Base-by-base conservation (phyloP, 2,329 filamentous ascomycete genomes). In the Claviceps sp. region DNA sequence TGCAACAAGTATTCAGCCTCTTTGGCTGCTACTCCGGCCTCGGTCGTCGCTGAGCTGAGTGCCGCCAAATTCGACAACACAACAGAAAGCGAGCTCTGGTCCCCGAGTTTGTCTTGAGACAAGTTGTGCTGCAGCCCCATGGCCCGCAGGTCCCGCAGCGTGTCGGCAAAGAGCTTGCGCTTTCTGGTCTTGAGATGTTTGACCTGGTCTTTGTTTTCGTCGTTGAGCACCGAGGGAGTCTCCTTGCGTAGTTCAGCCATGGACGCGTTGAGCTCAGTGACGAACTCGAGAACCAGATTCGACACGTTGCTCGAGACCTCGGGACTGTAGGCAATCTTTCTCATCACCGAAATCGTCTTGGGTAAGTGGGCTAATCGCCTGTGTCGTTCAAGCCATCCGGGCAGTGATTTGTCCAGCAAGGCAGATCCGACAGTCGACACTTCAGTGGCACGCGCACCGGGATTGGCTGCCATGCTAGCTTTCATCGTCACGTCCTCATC, bases 151-250 rank as follows among this genome's bases (percentile, higher is more conserved):
- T 83, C 80, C 61, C 87, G 90, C 56, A 98, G 71, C 0, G 87
- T 90, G 59, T 97, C 91, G 1, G 89, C 87, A 60, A 95, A 93
- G 14, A 97, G 77, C 59, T 89, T 90, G 44, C 89, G 82, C 70
- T 98, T 98, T 60, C 88, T 80, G 2, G 81, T 82, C 72, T 96
- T 97, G 58, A 97, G 79, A 65, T 96, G 88, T 66, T 94, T 90
- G 55, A 96, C 81, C 16, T 78, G 67, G 11, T 83, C 78, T 63
- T 90, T 91, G 66, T 93, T 96, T 44, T 95, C 90, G 26, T 95
- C 87, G 0, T 79, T 95, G 46, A 95, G 70, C n/a, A 77, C 75
- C 0, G 78, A 72, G 0, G 93, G 93, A 0, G 93, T 98, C 57
- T 89, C 85, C 54, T 89, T 88, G 57, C 85, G 85, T 54, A 97